phyloP scores from a whole-genome alignment of 371 early-diverging fungal genomes.

The Blakeslea trispora region DNA sequence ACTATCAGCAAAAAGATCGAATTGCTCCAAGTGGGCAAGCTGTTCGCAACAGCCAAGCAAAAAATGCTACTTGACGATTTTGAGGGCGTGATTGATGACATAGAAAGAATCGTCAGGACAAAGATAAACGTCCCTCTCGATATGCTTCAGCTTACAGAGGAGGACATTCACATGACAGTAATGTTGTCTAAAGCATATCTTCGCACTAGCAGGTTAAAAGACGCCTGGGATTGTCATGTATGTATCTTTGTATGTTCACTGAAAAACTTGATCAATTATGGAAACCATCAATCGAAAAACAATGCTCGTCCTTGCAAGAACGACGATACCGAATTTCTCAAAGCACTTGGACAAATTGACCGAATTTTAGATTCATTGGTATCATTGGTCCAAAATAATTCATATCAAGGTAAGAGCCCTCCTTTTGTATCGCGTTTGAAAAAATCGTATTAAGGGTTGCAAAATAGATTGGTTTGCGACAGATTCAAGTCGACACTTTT shows the following conservation, averaged over 20 bases:
- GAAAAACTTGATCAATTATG: constrained; percentile 33
- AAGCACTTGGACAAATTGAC: constrained; percentile 19
- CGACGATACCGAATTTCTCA: constrained; percentile 33
- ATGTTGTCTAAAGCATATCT: constrained; percentile 33
- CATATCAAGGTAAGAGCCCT: constrained; percentile 5
- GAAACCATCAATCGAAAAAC: constrained; percentile 11
- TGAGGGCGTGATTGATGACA: constrained; percentile 42
- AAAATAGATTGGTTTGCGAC: constrained; percentile 12
- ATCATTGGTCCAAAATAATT: constrained; percentile 4
- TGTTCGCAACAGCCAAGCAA: constrained; percentile 39
- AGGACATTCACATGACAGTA: constrained; percentile 17
- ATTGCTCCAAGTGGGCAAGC: constrained; percentile 29
- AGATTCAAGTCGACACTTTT: background rate
- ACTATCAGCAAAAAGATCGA: constrained; percentile 36
- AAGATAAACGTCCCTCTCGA: constrained; percentile 21
- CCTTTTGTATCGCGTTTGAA: background rate
- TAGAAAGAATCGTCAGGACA: constrained; percentile 28
- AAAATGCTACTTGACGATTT: constrained; percentile 47
- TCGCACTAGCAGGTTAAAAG: constrained; percentile 15
- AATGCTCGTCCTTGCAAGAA: constrained; percentile 18
- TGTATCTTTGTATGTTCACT: constrained; percentile 23
- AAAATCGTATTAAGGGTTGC: background rate
- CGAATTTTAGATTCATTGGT: constrained; percentile 12
- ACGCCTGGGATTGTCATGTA: constrained; percentile 42
- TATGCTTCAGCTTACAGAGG: constrained; percentile 12